Evolutionary conservation across 768 basidiomycete genomes (phyloP).

Genomic region (Collybiopsis confluens): DNA sequence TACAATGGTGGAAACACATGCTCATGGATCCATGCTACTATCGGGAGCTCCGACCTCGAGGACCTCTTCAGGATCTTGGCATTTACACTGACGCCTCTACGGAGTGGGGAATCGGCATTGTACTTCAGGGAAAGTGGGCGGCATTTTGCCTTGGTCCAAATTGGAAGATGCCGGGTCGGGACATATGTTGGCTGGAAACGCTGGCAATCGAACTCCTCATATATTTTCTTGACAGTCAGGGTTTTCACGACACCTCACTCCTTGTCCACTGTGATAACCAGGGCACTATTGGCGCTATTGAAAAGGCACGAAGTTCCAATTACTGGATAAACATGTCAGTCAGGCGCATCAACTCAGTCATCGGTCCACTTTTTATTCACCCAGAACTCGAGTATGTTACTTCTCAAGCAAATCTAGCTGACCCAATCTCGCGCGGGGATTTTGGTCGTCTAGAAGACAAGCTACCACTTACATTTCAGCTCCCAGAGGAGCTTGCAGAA

Average conservation of each 20-base stretch:
- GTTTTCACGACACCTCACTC: conserved; percentile 13
- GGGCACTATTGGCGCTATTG: conserved; percentile 22
- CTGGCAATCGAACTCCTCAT: conserved; percentile 11
- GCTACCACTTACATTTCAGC: not conserved
- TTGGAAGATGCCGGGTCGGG: conserved; percentile 12
- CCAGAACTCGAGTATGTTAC: conserved; percentile 17
- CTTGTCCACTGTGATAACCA: conserved; percentile 28
- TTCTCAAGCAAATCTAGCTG: conserved; percentile 20
- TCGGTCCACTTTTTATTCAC: conserved; percentile 12
- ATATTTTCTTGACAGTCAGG: conserved; percentile 14
- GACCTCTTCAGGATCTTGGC: conserved; percentile 12
- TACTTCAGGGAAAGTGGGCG: conserved; percentile 8
- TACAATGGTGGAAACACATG: conserved; percentile 27
- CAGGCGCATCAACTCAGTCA: conserved; percentile 11
- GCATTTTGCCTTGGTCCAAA: conserved; percentile 12
- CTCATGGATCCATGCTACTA: not conserved
- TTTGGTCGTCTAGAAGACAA: not conserved
- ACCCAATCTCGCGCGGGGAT: conserved; percentile 24
- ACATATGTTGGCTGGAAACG: conserved; percentile 11
- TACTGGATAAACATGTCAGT: conserved; percentile 25
- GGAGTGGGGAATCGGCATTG: conserved; percentile 20
- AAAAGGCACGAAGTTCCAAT: conserved; percentile 21
- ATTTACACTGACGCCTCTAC: conserved; percentile 28
- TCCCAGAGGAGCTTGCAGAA: not conserved
- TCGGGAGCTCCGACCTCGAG: conserved; percentile 13